Conservation (phyloP, 2,329 filamentous ascomycete genomes). For the Lachnum nothofagi region DNA sequence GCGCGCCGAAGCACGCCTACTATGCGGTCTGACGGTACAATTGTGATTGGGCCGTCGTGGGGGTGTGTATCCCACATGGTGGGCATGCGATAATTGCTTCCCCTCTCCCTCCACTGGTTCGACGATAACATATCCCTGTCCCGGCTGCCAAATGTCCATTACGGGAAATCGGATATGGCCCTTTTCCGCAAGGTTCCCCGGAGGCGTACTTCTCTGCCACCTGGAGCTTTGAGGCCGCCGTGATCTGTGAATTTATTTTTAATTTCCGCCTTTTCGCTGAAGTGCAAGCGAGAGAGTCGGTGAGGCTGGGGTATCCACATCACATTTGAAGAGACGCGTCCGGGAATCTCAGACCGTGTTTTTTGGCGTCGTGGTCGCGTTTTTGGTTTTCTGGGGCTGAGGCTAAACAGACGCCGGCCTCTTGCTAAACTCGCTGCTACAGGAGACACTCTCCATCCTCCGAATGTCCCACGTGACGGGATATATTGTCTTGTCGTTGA, state of each 20-base stretch:
- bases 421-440: too few relatives aligned
- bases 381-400: neutral
- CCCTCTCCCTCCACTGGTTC: neutral
- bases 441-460: too few relatives aligned
- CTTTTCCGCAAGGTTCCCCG: neutral
- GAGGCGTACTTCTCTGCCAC: too few relatives aligned
- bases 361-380: neutral
- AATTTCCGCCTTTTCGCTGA: constrained; percentile 7
- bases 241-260: neutral
- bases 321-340: neutral
- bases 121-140: neutral
- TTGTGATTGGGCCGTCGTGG: too few relatives aligned
- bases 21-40: too few relatives aligned
- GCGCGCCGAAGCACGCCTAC: too few relatives aligned
- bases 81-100: too few relatives aligned
- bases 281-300: too few relatives aligned
- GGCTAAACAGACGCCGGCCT: too few relatives aligned
- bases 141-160: neutral
- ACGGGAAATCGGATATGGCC: neutral
- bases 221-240: neutral
- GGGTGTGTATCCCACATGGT: too few relatives aligned
- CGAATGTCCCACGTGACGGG: too few relatives aligned
- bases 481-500: too few relatives aligned
- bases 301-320: neutral
- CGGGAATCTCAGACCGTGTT: neutral